Percentiles rank a stretch among this genome's conserved stretches.
phyloP scores from a whole-genome alignment of 345 rosid genomes.

The Acer yangbiense region DNA sequence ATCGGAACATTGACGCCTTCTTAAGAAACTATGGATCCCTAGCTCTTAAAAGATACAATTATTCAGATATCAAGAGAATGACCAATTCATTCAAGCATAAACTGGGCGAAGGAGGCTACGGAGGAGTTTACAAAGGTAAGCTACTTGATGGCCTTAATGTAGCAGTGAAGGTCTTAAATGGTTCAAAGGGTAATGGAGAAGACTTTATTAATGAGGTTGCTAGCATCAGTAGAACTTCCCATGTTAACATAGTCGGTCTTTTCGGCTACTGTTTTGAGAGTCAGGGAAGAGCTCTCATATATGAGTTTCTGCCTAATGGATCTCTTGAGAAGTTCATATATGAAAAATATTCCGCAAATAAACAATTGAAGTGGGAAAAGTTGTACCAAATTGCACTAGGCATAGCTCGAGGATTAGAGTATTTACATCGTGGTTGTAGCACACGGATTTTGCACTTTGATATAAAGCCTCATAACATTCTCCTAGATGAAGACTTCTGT shows the following conservation, averaged over 20 bases:
- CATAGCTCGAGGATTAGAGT: neutral
- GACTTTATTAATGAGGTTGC: neutral
- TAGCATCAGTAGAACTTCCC: neutral
- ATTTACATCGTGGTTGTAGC: neutral
- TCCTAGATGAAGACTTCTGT: neutral
- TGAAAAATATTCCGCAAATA: neutral
- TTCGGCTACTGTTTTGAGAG: neutral
- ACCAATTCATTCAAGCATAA: neutral
- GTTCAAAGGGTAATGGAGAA: neutral
- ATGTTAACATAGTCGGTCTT: neutral
- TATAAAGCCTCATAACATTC: constrained; percentile 2
- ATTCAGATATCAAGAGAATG: constrained; percentile 1
- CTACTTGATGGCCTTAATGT: neutral
- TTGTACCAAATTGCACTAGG: neutral
- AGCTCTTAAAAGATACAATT: neutral
- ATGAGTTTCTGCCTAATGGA: neutral
- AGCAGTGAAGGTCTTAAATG: neutral
- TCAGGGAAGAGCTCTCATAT: neutral
- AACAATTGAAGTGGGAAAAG: neutral
- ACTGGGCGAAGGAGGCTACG: neutral
- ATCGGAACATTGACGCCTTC: neutral
- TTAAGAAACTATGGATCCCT: neutral
- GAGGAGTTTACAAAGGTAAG: neutral
- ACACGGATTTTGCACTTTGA: neutral
- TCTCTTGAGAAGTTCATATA: constrained; percentile 2